A percentile compares a stretch with the other conserved stretches of the same genome.
These are phyloP conservation scores for Daedaleopsis nitida DNA, from an alignment of 768 basidiomycete species.

Conservation along the genomic window DNA sequence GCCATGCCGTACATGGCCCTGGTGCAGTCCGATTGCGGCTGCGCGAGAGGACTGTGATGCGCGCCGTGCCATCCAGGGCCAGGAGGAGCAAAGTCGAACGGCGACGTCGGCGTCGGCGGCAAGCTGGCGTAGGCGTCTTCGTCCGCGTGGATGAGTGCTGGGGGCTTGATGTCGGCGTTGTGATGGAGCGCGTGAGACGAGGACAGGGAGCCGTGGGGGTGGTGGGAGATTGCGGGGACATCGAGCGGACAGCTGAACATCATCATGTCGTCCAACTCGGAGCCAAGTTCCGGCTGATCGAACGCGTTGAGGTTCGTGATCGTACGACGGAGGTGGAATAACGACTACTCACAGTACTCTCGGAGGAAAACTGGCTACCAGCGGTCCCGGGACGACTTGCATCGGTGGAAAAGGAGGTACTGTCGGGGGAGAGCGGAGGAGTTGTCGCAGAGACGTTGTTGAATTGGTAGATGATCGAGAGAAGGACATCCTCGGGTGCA, in stretches of 20 bases:
- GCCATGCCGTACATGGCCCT: slow-evolving; percentile 10
- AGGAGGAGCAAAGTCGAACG: slow-evolving; percentile 14
- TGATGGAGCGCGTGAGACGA: slow-evolving; percentile 5
- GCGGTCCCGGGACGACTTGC: slow-evolving; percentile 24
- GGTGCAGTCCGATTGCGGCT: slow-evolving; percentile 3
- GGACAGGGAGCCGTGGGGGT: slow-evolving; percentile 10
- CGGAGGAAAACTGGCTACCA: slow-evolving; percentile 11
- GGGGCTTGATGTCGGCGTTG: slow-evolving; percentile 11
- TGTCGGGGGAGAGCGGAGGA: slow-evolving; percentile 28
- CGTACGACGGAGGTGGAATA: not conserved
- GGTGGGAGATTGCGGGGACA: slow-evolving; percentile 11
- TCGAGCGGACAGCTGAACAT: slow-evolving; percentile 19
- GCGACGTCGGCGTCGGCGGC: slow-evolving; percentile 24
- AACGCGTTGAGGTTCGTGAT: not conserved
- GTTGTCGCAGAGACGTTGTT: slow-evolving; percentile 22
- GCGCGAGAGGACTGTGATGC: not conserved
- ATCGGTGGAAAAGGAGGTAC: slow-evolving; percentile 24
- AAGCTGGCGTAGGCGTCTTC: slow-evolving; percentile 32
- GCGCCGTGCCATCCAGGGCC: slow-evolving; percentile 12
- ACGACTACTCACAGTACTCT: slow-evolving; percentile 8
- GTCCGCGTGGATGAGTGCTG: slow-evolving; percentile 26
- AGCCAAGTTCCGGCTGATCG: slow-evolving; percentile 21
- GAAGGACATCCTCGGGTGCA: slow-evolving; percentile 21
- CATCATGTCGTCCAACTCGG: slow-evolving; percentile 25
- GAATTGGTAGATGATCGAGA: slow-evolving; percentile 30